phyloP scores from a whole-genome alignment of 1,139 yeast genomes.

The Meyerozyma carpophila region DNA sequence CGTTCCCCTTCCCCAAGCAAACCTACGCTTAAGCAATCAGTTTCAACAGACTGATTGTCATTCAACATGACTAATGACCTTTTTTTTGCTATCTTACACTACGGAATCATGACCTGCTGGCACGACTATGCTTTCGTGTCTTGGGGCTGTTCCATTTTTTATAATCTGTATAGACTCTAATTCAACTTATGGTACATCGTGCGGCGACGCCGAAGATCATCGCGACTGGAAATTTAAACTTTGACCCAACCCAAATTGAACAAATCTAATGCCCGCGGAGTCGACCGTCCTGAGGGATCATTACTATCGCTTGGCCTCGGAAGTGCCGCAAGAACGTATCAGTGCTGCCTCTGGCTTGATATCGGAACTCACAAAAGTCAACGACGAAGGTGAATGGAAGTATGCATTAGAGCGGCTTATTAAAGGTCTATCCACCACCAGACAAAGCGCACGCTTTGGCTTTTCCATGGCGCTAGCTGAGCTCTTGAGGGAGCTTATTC shows the following conservation, averaged over 20 bases:
- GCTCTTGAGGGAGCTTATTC: conserved; percentile 47
- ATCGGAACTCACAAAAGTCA: conserved; percentile 45
- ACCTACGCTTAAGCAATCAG: conserved; percentile 29
- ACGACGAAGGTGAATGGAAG: conserved; percentile 61
- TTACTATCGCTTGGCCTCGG: conserved; percentile 76
- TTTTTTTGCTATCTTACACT: background rate
- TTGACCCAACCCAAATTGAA: background rate
- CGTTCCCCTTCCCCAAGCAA: conserved; percentile 83
- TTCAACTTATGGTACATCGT: background rate
- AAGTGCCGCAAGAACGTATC: conserved; percentile 65
- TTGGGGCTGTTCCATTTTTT: background rate
- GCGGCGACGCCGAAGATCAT: background rate
- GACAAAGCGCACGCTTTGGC: conserved; percentile 83
- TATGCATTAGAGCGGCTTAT: conserved; percentile 76
- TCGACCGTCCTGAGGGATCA: conserved; percentile 62
- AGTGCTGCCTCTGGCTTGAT: conserved; percentile 66
- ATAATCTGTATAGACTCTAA: background rate
- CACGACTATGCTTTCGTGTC: background rate
- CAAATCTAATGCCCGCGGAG: background rate
- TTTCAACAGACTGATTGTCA: background rate
- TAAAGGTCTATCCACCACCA: conserved; percentile 74
- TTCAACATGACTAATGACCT: conserved; percentile 1
- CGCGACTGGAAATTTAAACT: background rate
- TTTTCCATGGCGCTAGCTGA: conserved; percentile 87
- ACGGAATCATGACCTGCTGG: background rate